Conservation (phyloP, 2,329 filamentous ascomycete species). For the Diplodia sapinea region DNA sequence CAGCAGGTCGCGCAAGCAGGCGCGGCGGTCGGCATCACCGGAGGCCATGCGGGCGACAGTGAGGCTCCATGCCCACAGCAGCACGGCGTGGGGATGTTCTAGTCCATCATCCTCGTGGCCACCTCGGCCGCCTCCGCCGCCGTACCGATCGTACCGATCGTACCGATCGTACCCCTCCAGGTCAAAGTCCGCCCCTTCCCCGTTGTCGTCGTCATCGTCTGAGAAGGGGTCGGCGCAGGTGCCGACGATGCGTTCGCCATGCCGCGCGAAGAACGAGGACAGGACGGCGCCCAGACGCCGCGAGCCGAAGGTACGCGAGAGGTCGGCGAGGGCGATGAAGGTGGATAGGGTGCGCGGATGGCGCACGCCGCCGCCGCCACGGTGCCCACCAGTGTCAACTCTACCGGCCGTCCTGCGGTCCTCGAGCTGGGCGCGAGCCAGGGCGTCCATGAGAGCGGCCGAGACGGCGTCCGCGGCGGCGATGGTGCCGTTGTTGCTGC, state of each 20-base stretch:
- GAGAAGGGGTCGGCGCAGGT: no score
- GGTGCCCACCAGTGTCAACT: not conserved
- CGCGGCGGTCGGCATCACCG: not conserved
- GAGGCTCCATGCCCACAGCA: constrained; percentile 26
- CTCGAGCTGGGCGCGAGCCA: constrained; percentile 4
- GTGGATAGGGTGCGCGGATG: not conserved
- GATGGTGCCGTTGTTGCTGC: not conserved
- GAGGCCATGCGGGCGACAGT: constrained; percentile 5
- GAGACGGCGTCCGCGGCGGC: not conserved
- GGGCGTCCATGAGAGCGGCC: not conserved
- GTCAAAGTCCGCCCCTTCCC: not conserved
- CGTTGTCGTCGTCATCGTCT: not conserved
- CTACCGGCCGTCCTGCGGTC: not conserved
- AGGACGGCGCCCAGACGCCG: constrained; percentile 8
- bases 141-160: no score
- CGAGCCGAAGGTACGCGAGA: constrained; percentile 22
- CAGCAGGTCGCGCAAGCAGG: constrained; percentile 9
- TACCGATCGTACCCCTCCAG: not conserved
- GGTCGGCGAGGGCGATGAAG: constrained; percentile 24
- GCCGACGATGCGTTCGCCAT: constrained; percentile 8
- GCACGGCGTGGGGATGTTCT: constrained; percentile 14
- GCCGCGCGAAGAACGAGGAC: constrained; percentile 13
- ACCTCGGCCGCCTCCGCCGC: no score
- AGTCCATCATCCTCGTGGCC: no score
- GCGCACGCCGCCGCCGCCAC: not conserved